These are phyloP conservation scores for Cystobasidium ongulense DNA, from an alignment of 768 basidiomycete species.

Conservation along the genomic window DNA sequence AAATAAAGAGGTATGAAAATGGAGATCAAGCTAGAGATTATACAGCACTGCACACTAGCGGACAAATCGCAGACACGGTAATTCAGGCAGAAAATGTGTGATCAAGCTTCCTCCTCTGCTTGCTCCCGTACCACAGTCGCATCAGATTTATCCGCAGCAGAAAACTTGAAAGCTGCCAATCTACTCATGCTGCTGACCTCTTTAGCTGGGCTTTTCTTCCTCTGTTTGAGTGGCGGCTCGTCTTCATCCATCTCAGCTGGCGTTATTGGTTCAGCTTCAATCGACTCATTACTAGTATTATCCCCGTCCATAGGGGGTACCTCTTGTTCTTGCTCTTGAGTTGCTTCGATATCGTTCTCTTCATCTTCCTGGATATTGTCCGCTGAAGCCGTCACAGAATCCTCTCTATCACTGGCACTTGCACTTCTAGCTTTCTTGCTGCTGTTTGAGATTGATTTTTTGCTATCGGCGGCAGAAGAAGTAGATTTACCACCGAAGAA, in stretches of 20 bases:
- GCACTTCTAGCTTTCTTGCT: background rate
- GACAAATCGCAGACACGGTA: background rate
- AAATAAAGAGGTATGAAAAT: background rate
- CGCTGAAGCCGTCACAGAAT: background rate
- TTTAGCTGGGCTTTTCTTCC: background rate
- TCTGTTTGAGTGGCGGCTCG: background rate
- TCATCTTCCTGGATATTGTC: background rate
- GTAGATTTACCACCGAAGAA: conserved; percentile 26
- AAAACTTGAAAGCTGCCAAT: conserved; percentile 3
- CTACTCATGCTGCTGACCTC: conserved; percentile 12
- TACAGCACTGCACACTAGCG: background rate
- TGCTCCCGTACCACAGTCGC: background rate
- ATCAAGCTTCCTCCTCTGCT: background rate
- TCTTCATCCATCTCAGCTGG: conserved; percentile 9
- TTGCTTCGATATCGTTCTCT: conserved; percentile 1
- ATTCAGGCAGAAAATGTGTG: background rate
- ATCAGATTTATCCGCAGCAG: background rate
- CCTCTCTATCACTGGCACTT: background rate
- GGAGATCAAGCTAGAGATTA: background rate
- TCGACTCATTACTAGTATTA: background rate
- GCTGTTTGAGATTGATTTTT: background rate
- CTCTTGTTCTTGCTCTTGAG: background rate
- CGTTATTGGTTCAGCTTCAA: background rate
- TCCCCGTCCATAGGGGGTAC: background rate
- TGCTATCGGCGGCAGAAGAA: background rate